Base-by-base conservation (phyloP, 192 early-diverging fungal genomes). In the Entomortierella chlamydospora region DNA sequence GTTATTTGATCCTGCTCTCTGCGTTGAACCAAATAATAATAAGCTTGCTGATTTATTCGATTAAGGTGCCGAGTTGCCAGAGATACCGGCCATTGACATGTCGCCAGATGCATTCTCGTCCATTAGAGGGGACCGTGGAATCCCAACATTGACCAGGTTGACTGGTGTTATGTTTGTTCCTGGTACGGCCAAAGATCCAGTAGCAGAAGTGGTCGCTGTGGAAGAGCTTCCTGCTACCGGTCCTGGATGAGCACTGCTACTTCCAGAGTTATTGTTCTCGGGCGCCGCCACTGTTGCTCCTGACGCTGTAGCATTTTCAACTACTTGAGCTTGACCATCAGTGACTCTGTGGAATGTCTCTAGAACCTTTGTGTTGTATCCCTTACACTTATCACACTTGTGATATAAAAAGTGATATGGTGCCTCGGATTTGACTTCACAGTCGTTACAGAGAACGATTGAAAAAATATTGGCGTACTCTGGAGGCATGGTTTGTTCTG, bases 391-490 rank as follows among this genome's bases (percentile, higher is more conserved):
- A 6, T 81, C 74, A 83, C 97, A 99, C 71, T 96, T 97, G 85
- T 99, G 97, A 72, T 99, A 98, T 8, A 99, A 59, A 82, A 98
- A 99, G 67, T 99, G 96, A 83, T 92, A 98, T 70, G 92, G 93
- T 15, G 94, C 92, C 20, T 85, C 79, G 1, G 92, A 95, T 50
- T 92, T 91, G 61, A 92, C 87, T 66, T 94, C 95, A 81, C 97
- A 99, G 73, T 99, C 97, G 77, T 97, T 97, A 88, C 97, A 99
- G 62, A 96, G 94, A 3, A 98, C 88, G 39, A 86, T 82, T 20
- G 91, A 91, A 53, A 84, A 72, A 39, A 83, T 89, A 68, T 93
- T 85, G 39, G 85, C 84, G 85, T 97, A 97, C 78, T 98, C 97
- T 30, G 87, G 70, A 5, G 97, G 97, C 97, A 99, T 99, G 17